Percentiles rank a stretch among this genome's conserved stretches.
Conservation (phyloP, 768 basidiomycete genomes). For the Tylopilus sp. region DNA sequence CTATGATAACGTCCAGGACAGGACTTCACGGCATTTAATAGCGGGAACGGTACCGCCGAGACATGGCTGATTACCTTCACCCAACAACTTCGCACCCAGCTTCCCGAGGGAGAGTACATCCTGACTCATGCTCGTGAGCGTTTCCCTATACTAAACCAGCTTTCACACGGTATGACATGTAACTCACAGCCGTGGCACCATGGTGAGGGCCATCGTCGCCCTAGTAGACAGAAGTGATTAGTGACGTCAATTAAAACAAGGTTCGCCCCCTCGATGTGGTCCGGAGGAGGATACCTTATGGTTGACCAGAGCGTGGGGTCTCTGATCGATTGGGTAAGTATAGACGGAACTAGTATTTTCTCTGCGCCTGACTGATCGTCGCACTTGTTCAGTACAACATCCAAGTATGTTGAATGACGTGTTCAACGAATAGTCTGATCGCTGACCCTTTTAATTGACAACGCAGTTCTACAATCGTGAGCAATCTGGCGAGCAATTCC, state of each 20-base stretch:
- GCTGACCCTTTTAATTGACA: not conserved
- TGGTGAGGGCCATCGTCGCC: slow-evolving; percentile 11
- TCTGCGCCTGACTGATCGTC: not conserved
- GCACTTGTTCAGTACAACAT: slow-evolving; percentile 30
- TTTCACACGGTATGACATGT: not conserved
- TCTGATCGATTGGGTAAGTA: slow-evolving; percentile 41
- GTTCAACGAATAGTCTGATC: not conserved
- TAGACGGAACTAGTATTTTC: not conserved
- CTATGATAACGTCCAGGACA: not conserved
- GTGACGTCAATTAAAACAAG: slow-evolving; percentile 6
- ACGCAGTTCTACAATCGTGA: slow-evolving; percentile 30
- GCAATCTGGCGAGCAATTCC: not conserved
- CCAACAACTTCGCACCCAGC: slow-evolving; percentile 13
- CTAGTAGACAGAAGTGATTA: not conserved
- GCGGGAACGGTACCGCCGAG: slow-evolving; percentile 37
- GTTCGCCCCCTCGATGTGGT: slow-evolving; percentile 20
- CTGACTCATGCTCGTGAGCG: slow-evolving; percentile 32
- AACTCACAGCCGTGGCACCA: slow-evolving; percentile 16
- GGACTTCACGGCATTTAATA: slow-evolving; percentile 35
- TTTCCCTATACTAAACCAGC: not conserved
- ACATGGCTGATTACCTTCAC: slow-evolving; percentile 35
- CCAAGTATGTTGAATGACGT: slow-evolving; percentile 28
- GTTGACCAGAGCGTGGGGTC: slow-evolving; percentile 38
- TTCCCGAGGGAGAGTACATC: slow-evolving; percentile 25
- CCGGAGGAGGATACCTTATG: slow-evolving; percentile 36